These are phyloP conservation scores for Solanum dulcamara DNA, from an alignment of 257 asterid species.

Conservation along the genomic window DNA sequence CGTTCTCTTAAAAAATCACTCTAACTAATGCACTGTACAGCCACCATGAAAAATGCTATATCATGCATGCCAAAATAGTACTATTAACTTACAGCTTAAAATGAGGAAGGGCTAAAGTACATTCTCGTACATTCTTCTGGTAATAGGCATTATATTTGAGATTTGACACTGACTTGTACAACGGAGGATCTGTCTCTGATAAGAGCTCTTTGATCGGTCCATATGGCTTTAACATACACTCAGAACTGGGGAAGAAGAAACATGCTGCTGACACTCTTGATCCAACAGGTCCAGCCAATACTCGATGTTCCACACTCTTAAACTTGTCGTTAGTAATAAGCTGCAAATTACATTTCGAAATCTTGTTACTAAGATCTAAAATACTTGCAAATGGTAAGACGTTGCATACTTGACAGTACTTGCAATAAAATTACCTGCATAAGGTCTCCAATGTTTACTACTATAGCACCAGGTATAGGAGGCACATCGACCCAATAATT, in stretches of 20 bases:
- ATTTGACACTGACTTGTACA: conserved; percentile 37
- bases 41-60: too few relatives aligned
- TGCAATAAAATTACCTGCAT: conserved; percentile 37
- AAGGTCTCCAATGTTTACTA: conserved; percentile 64
- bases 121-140: conserved; percentile 22
- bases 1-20: too few relatives aligned
- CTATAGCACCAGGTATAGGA: conserved; percentile 51
- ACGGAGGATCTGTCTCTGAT: conserved; percentile 30
- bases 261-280: conserved; percentile 52
- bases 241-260: conserved; percentile 49
- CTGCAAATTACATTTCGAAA: conserved; percentile 7
- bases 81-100: conserved; percentile 20
- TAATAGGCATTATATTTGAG: conserved; percentile 35
- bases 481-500: conserved; percentile 55
- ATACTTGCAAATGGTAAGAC: not conserved
- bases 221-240: conserved; percentile 18
- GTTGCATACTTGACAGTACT: not conserved
- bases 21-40: too few relatives aligned
- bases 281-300: conserved; percentile 31
- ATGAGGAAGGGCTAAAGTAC: conserved; percentile 28
- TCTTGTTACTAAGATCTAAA: not conserved
- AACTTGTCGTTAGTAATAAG: conserved; percentile 58
- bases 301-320: conserved; percentile 70
- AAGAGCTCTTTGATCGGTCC: conserved; percentile 46
- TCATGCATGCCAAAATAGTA: too few relatives aligned